These are phyloP conservation scores for Rhizopogon vinicolor DNA, from an alignment of 768 basidiomycete species.

Conservation along the genomic window DNA sequence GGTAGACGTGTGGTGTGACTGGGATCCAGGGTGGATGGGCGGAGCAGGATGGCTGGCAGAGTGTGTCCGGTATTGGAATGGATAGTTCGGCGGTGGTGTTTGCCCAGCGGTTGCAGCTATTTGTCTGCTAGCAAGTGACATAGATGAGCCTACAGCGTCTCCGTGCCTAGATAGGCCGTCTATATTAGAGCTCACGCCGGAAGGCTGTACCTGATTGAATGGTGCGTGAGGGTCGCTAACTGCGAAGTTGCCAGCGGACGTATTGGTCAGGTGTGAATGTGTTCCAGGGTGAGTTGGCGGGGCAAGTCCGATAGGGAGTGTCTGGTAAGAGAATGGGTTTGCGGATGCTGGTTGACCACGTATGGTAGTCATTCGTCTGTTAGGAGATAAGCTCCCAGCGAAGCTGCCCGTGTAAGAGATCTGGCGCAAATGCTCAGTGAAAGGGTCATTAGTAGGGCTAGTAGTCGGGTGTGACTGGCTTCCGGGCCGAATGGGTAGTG, in stretches of 20 bases:
- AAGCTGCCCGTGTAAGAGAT: constrained; percentile 16
- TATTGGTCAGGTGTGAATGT: constrained; percentile 9
- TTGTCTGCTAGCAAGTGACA: constrained; percentile 19
- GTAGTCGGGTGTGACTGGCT: not conserved
- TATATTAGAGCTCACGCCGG: constrained; percentile 13
- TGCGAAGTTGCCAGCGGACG: not conserved
- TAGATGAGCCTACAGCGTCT: constrained; percentile 13
- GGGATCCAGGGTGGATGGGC: constrained; percentile 3
- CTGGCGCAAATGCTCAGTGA: constrained; percentile 10
- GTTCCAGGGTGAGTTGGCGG: constrained; percentile 26
- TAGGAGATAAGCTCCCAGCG: constrained; percentile 26
- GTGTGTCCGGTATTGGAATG: constrained; percentile 24
- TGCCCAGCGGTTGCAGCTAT: not conserved
- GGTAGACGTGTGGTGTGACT: constrained; percentile 1
- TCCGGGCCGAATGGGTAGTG: constrained; percentile 5
- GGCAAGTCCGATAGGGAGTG: constrained; percentile 33
- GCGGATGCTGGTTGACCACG: constrained; percentile 31
- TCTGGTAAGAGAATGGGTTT: no score
- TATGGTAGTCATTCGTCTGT: constrained; percentile 50
- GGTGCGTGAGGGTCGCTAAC: not conserved
- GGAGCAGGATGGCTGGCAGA: constrained; percentile 9
- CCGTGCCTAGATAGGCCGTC: constrained; percentile 19
- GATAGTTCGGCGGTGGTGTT: constrained; percentile 30
- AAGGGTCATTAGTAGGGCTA: not conserved
- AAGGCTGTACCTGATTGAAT: constrained; percentile 4